Evolutionary conservation across 129 eudicot genomes (phyloP).

Genomic region (Scalesia atractyloides): DNA sequence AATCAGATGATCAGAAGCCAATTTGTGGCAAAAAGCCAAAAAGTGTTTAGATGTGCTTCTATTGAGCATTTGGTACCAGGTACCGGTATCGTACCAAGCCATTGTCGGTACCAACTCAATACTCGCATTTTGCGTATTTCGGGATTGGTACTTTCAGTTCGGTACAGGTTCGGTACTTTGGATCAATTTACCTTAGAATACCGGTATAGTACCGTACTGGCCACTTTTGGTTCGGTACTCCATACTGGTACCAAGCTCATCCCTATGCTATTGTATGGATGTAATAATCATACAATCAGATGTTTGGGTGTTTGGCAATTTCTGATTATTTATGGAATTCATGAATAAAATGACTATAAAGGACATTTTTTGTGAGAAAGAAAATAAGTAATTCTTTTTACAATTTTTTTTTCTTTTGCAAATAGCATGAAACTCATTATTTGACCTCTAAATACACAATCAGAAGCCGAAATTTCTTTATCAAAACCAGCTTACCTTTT

Average conservation of each 20-base stretch:
- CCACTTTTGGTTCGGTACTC: no score
- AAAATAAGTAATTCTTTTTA: neutral
- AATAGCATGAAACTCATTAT: neutral
- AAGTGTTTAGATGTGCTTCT: neutral
- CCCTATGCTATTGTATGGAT: neutral
- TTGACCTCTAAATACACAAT: neutral
- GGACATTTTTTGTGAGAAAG: neutral
- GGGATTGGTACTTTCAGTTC: no score
- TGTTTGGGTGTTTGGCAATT: neutral
- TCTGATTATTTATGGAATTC: neutral
- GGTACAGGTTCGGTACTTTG: no score
- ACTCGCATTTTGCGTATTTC: no score
- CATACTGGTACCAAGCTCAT: no score
- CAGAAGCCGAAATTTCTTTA: neutral
- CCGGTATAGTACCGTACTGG: no score
- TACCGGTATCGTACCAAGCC: no score
- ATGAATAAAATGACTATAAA: neutral
- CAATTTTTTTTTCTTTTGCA: conserved; percentile 3
- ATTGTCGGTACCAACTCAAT: no score
- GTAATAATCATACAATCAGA: neutral
- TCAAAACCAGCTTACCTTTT: conserved; percentile 12
- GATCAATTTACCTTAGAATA: no score
- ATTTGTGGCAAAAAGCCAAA: neutral
- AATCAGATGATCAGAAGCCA: neutral
- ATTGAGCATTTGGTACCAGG: neutral